Percentiles rank a stretch among this genome's conserved stretches.
Evolutionary conservation across 306 rosid genomes (phyloP).

Genomic region (Prunus campanulata): DNA sequence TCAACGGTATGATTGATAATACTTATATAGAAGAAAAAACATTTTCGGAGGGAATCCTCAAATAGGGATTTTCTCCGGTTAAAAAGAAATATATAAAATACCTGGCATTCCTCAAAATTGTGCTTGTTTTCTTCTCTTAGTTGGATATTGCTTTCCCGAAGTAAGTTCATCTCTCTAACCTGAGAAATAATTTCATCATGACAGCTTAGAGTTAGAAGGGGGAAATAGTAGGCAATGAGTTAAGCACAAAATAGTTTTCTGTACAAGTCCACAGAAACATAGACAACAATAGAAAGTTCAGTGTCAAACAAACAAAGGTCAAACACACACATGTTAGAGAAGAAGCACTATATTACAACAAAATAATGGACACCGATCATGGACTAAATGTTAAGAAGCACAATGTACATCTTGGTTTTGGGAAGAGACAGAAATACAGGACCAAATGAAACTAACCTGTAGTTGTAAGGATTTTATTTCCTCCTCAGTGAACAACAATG

Average conservation of each 20-base stretch:
- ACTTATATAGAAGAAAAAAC: not conserved
- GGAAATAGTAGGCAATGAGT: not conserved
- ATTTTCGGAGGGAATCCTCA: not conserved
- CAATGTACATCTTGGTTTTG: not conserved
- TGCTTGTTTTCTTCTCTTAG: constrained; percentile 98
- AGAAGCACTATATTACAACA: not conserved
- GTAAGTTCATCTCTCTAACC: constrained; percentile 89
- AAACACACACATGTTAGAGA: not conserved
- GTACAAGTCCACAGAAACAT: not conserved
- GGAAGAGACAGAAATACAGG: not conserved
- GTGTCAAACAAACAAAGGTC: not conserved
- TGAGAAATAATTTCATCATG: constrained; percentile 29
- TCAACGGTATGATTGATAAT: constrained; percentile 2
- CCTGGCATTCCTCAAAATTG: constrained; percentile 98
- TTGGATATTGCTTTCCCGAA: constrained; percentile 95
- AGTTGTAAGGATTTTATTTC: constrained; percentile 88
- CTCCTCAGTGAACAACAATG: constrained; percentile 74
- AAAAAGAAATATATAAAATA: constrained; percentile 5
- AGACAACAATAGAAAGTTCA: not conserved
- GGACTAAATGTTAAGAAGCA: not conserved
- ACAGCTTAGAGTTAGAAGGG: constrained; percentile 9
- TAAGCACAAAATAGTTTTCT: not conserved
- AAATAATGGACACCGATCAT: not conserved
- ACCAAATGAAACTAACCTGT: constrained; percentile 52
- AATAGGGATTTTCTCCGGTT: not conserved